Percentiles rank a stretch among this genome's conserved stretches.
phyloP scores from a whole-genome alignment of 2,329 filamentous ascomycete species.

The Cladosporium colombiae region DNA sequence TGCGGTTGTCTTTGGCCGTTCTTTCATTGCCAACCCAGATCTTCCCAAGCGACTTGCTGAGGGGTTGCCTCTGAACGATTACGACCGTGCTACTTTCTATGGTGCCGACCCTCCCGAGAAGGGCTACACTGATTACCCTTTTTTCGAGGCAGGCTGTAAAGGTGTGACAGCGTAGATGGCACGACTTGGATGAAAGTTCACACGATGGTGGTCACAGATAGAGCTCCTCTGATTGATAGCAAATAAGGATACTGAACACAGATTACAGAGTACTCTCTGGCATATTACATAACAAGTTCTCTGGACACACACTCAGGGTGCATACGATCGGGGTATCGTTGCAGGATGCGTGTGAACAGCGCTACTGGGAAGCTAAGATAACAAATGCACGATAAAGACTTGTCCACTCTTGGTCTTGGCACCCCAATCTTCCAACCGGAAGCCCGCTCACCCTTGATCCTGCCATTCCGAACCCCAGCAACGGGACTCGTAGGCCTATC shows the following conservation, averaged over 20 bases:
- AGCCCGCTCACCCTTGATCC: not conserved
- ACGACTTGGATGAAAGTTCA: not conserved
- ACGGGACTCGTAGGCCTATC: not conserved
- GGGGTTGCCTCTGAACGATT: slow-evolving; percentile 42
- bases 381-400: not conserved
- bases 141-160: slow-evolving; percentile 23
- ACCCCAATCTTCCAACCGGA: not conserved
- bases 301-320: not conserved
- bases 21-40: slow-evolving; percentile 52
- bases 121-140: slow-evolving; percentile 45
- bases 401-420: slow-evolving; percentile 6
- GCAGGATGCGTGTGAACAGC: not conserved
- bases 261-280: not conserved
- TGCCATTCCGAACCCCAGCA: not conserved
- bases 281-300: not conserved
- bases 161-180: not conserved
- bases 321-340: not conserved
- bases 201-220: not conserved
- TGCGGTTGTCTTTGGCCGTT: slow-evolving; percentile 50
- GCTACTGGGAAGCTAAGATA: slow-evolving; percentile 1
- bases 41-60: slow-evolving; percentile 46
- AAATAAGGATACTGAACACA: not conserved
- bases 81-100: slow-evolving; percentile 49
- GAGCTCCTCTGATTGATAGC: not conserved
- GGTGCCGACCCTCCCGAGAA: slow-evolving; percentile 28